These are phyloP conservation scores for Lepidium sativum DNA, from an alignment of 345 rosid species.

Conservation along the genomic window DNA sequence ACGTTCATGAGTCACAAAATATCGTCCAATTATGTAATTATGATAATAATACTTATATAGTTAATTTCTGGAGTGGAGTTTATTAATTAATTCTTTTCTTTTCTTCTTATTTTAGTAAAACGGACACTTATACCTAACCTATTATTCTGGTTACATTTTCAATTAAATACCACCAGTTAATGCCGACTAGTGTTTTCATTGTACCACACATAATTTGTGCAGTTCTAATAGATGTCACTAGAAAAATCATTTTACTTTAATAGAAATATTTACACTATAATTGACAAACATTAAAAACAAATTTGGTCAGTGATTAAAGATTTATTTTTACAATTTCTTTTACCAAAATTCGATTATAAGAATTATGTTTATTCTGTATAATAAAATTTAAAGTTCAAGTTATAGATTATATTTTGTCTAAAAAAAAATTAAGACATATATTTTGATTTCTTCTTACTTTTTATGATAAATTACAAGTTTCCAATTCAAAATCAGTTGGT, in stretches of 20 bases:
- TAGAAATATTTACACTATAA: neutral
- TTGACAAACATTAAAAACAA: no score
- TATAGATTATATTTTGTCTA: no score
- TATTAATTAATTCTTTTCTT: constrained; percentile 7
- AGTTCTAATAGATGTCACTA: constrained; percentile 19
- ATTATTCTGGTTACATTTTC: neutral
- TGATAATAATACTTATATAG: neutral
- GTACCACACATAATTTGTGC: constrained; percentile 12
- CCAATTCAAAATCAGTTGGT: no score
- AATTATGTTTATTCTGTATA: no score
- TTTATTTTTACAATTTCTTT: no score
- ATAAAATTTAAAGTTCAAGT: no score
- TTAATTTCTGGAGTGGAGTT: constrained; percentile 1
- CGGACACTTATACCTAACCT: constrained; percentile 14
- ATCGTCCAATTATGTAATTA: neutral
- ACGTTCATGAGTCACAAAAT: constrained; percentile 9
- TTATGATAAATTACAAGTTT: no score
- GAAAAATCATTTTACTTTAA: neutral
- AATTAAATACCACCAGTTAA: neutral
- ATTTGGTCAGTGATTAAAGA: no score
- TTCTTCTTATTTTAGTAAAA: neutral
- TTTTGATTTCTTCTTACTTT: no score
- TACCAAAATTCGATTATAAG: no score
- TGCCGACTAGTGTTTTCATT: constrained; percentile 6
- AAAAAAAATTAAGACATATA: no score